A percentile compares a stretch with the other conserved stretches of the same genome.
phyloP scores from a whole-genome alignment of 495 filamentous ascomycete species.

The Pyrenula aspistea region DNA sequence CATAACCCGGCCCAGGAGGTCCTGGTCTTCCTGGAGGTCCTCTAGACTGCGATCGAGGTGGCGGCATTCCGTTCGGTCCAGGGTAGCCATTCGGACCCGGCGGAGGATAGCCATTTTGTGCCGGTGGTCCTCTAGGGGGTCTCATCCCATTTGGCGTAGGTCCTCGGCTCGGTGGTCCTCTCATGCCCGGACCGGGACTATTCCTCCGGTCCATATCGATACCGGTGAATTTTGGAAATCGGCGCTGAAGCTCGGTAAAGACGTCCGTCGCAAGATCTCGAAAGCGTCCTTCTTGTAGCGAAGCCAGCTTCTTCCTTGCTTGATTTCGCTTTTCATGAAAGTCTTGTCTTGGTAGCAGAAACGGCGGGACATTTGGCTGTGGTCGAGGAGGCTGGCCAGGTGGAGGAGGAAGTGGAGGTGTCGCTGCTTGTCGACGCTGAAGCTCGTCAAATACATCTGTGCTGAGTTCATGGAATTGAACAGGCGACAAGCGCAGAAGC shows the following conservation, averaged over 20 bases:
- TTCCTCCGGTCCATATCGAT: conserved; percentile 53
- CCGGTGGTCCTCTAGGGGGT: conserved; percentile 11
- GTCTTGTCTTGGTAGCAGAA: conserved; percentile 65
- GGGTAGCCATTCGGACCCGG: conserved; percentile 23
- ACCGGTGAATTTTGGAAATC: conserved; percentile 70
- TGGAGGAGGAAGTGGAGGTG: conserved; percentile 36
- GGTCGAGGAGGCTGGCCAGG: conserved; percentile 32
- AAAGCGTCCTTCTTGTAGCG: conserved; percentile 72
- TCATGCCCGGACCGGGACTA: conserved; percentile 51
- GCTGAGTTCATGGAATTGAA: conserved; percentile 93
- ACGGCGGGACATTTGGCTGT: conserved; percentile 44
- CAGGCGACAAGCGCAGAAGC: conserved; percentile 70
- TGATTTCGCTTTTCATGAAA: conserved; percentile 98
- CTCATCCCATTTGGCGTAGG: conserved; percentile 41
- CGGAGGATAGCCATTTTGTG: conserved; percentile 27
- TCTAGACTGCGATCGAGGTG: conserved; percentile 14
- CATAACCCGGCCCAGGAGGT: conserved; percentile 7
- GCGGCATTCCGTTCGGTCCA: not conserved
- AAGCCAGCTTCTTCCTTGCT: conserved; percentile 84
- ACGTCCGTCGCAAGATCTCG: conserved; percentile 90
- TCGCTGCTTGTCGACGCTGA: conserved; percentile 64
- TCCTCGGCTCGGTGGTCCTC: conserved; percentile 37
- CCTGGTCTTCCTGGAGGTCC: conserved; percentile 23
- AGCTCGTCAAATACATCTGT: conserved; percentile 97
- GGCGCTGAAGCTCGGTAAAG: conserved; percentile 81